Conservation (phyloP, 2,329 filamentous ascomycete species). For the Botrytis porri region DNA sequence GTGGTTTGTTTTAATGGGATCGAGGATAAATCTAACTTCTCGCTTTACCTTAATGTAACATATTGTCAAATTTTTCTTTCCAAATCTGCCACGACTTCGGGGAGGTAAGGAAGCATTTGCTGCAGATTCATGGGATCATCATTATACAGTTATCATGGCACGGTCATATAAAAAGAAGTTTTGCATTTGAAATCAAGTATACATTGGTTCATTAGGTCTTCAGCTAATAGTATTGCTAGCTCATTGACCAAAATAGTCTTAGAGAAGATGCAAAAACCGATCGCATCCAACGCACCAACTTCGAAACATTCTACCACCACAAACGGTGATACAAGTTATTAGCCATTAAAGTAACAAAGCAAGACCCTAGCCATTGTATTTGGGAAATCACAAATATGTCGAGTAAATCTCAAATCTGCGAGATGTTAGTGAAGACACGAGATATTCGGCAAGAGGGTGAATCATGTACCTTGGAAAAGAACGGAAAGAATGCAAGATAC, state of each 20-base stretch:
- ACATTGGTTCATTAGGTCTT: background rate
- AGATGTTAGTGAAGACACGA: background rate
- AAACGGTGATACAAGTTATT: background rate
- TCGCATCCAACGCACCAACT: slow-evolving; percentile 4
- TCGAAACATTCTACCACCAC: background rate
- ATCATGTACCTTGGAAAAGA: background rate
- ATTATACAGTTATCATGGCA: background rate
- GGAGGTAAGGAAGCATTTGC: background rate
- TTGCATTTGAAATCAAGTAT: background rate
- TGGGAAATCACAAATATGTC: background rate
- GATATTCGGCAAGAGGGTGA: background rate
- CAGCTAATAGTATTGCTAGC: background rate
- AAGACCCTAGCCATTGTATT: background rate
- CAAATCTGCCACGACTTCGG: background rate
- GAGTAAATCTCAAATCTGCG: background rate
- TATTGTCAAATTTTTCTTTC: background rate
- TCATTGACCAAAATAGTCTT: background rate
- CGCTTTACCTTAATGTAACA: background rate
- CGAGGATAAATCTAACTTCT: background rate
- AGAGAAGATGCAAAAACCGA: background rate
- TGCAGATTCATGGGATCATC: background rate
- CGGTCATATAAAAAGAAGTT: background rate
- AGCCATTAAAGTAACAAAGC: background rate
- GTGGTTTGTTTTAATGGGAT: too few species aligned
- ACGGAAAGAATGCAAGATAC: background rate